Base-by-base conservation (phyloP, 352 stramenopile genomes). In the Globisporangium nodosum region DNA sequence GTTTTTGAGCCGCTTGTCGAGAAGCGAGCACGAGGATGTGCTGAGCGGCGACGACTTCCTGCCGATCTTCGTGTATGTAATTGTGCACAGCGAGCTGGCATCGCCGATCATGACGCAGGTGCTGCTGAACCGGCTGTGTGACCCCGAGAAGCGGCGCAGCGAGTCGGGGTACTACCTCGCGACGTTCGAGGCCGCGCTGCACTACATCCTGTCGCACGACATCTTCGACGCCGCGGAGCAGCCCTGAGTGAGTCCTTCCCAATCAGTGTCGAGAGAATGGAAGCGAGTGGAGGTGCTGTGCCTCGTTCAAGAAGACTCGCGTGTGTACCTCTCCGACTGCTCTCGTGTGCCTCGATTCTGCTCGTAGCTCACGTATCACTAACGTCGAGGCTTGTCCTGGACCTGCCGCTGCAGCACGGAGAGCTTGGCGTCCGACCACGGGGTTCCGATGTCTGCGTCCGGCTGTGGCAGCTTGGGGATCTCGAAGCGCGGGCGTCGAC, bases 1-100 rank as follows among this genome's bases (percentile, higher is more conserved):
- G 16, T 42, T n/a, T 3, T 47, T 31, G 21, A 37, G 16, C 12
- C n/a, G 18, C 3, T 43, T 53, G 8, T 61, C 60, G 33, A n/a
- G 27, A 47, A 45, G 9, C 5, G 64, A 66, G 52, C 37, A 88
- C 33, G 78, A 89, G 24, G 79, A 91, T 54, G 78, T 90, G 53
- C 70, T 94, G 42, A 92, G 81, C 51, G 85, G 82, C 39, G 85
- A 92, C 69, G 83, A 92, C 65, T 92, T 94, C 59, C 61, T 94
- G 65, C 82, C 82, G 48, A 92, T 94, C 67, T 92, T 94, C 74
- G 88, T 94, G 71, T 92, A 92, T 71, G 82, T 94, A 62, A 88
- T 94, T 63, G 82, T 94, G 39, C 82, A 92, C 65, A 88, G 77
- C 60, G 73, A 90, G 21, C 65, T 94, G 37, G 68, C 76, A 45